Conservation (phyloP, 768 basidiomycete species). For the Thelephora ganbajun region DNA sequence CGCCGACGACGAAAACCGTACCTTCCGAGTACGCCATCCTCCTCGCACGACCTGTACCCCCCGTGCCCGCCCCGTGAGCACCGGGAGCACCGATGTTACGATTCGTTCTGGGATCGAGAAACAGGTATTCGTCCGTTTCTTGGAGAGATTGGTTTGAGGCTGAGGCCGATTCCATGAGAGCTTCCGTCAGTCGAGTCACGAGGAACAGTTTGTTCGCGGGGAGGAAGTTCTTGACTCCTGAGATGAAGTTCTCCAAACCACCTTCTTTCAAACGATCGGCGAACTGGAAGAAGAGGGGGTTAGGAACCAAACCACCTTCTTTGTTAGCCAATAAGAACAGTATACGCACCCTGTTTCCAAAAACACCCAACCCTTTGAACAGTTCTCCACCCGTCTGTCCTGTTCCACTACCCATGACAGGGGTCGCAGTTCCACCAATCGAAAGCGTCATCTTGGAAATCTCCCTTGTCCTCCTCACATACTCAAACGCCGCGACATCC, state of each 20-base stretch:
- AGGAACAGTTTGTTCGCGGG: slow-evolving; percentile 90
- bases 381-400: slow-evolving; percentile 61
- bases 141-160: slow-evolving; percentile 90
- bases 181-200: slow-evolving; percentile 86
- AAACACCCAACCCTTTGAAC: slow-evolving; percentile 84
- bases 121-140: slow-evolving; percentile 92
- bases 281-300: slow-evolving; percentile 34
- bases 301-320: background rate
- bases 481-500: slow-evolving; percentile 75
- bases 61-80: slow-evolving; percentile 17
- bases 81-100: slow-evolving; percentile 28
- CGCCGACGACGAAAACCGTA: slow-evolving; percentile 90
- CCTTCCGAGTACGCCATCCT: slow-evolving; percentile 79
- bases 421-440: slow-evolving; percentile 47
- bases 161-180: slow-evolving; percentile 92
- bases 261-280: slow-evolving; percentile 90
- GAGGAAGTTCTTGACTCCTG: slow-evolving; percentile 95
- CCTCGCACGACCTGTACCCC: slow-evolving; percentile 23
- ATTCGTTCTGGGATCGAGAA: slow-evolving; percentile 82
- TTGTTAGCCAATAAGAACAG: background rate
- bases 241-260: slow-evolving; percentile 92
- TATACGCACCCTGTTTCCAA: slow-evolving; percentile 68
- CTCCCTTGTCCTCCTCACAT: slow-evolving; percentile 83
- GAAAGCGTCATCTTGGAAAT: slow-evolving; percentile 84
- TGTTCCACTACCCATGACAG: slow-evolving; percentile 45